Base-by-base conservation (phyloP, 1,139 yeast species). In the Blastobotrys persicus region DNA sequence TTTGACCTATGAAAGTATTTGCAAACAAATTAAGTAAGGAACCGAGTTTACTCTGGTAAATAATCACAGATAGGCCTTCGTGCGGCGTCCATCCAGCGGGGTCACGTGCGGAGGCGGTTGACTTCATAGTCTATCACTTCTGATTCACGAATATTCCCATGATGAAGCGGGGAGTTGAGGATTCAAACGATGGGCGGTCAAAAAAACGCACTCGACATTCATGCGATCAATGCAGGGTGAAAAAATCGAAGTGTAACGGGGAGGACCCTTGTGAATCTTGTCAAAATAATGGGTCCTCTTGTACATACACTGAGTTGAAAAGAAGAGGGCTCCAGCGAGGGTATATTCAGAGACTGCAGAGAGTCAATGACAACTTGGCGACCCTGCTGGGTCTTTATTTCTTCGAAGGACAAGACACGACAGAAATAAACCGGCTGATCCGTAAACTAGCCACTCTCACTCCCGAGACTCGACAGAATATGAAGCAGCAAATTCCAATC, bases 251-350 rank as follows among this genome's bases (percentile, higher is more conserved):
- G 23, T 47, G 51, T 19, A 31, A 47, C 51, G 50, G 37, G 7
- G 16, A 46, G 17, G 26, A 20, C 28, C 51, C 51, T 11, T 47
- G 51, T 42, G 45, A 5, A 7, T 23, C 31, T 9, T 47, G 51
- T 28, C 16, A 20, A 11, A 18, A n/a, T 14, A 39, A 18, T 28
- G 40, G 45, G 2, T 32, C 37, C 7, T 14, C 9, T 11, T 47
- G 51, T 33, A 33, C 40, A 14, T 47, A 47, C 23, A 46, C 48
- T 6, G 28, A 32, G 7, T 45, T 46, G 14, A 47, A 46, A 19
- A 47, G 46, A 31, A 26, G 51, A 47, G 51, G 50, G 6, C 45
- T 47, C 17, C 51, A 23, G 5, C 45, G 50, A 3, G 51, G 51
- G 7, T 46, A 47, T 35, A 14, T 47, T 2, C 51, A 47, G 20